Conservation (phyloP, 179 eudicot genomes). For the Silene vulgaris region DNA sequence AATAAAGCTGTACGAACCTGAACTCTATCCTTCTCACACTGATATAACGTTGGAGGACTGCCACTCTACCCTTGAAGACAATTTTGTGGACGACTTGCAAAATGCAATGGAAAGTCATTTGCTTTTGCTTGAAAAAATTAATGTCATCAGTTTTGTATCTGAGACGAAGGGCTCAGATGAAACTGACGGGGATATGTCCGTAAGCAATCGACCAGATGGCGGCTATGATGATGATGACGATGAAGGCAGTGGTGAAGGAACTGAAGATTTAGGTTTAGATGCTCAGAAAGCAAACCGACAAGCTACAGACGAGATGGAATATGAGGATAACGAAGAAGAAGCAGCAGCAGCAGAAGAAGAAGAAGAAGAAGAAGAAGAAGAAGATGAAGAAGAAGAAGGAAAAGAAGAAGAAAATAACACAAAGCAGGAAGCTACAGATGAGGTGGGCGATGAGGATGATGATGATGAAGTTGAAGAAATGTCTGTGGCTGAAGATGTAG, state of each 20-base stretch:
- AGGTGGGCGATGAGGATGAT: constrained; percentile 65
- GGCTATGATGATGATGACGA: constrained; percentile 33
- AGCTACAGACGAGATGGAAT: constrained; percentile 71
- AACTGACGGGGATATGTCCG: constrained; percentile 39
- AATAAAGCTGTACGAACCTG: constrained; percentile 53
- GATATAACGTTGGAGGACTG: constrained; percentile 51
- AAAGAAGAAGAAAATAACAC: constrained; percentile 31
- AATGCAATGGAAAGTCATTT: constrained; percentile 69
- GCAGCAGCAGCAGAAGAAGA: constrained; percentile 23
- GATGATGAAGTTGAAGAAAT: constrained; percentile 28
- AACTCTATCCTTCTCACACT: constrained; percentile 42
- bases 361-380: constrained; percentile 22
- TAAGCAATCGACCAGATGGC: constrained; percentile 25
- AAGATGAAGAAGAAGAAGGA: constrained; percentile 19
- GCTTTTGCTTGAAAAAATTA: constrained; percentile 51
- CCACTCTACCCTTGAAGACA: constrained; percentile 37
- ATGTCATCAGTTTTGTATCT: constrained; percentile 53
- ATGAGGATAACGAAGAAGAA: constrained; percentile 50
- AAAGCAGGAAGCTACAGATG: constrained; percentile 61
- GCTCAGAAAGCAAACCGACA: constrained; percentile 51
- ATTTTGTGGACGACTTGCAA: constrained; percentile 51
- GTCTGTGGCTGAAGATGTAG: constrained; percentile 27
- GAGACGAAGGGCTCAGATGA: constrained; percentile 36
- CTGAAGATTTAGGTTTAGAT: constrained; percentile 64
- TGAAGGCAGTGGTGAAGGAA: constrained; percentile 35